These are phyloP conservation scores for Candida nonsorbophila DNA, from an alignment of 805 yeast genomes.

Conservation along the genomic window DNA sequence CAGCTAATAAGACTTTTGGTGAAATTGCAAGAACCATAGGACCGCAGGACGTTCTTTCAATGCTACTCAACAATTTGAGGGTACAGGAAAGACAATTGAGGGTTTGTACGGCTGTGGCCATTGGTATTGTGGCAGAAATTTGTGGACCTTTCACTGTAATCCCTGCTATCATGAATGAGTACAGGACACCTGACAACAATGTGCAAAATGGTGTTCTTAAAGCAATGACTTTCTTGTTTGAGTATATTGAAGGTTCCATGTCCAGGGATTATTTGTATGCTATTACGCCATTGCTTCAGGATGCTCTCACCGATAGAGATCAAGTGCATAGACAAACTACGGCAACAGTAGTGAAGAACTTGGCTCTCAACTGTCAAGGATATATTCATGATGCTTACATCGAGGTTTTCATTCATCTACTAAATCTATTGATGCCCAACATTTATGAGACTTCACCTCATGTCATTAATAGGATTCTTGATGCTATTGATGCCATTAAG, in stretches of 20 bases:
- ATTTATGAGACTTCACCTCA: conserved; percentile 94
- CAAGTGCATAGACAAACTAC: conserved; percentile 95
- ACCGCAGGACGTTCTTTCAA: conserved; percentile 88
- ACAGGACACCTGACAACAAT: conserved; percentile 83
- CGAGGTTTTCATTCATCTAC: conserved; percentile 68
- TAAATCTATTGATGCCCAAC: conserved; percentile 83
- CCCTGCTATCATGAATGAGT: conserved; percentile 95
- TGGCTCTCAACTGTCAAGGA: conserved; percentile 77
- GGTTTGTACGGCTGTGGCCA: conserved; percentile 96
- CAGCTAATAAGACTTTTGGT: conserved; percentile 90
- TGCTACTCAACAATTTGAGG: conserved; percentile 74
- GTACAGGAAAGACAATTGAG: conserved; percentile 96
- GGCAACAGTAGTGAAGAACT: conserved; percentile 75
- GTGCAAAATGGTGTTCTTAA: conserved; percentile 95
- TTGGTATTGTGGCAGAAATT: conserved; percentile 91
- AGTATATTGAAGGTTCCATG: conserved; percentile 73
- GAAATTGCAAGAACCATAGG: conserved; percentile 88
- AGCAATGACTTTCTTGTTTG: conserved; percentile 86
- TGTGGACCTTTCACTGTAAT: conserved; percentile 91
- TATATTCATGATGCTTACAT: conserved; percentile 59
- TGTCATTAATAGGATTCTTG: conserved; percentile 77
- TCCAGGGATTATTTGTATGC: conserved; percentile 80
- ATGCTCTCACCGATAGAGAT: conserved; percentile 87
- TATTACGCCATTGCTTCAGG: conserved; percentile 72
- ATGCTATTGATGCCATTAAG: conserved; percentile 70